Conservation (phyloP, 1,284 basidiomycete species). For the Melampsora americana region DNA sequence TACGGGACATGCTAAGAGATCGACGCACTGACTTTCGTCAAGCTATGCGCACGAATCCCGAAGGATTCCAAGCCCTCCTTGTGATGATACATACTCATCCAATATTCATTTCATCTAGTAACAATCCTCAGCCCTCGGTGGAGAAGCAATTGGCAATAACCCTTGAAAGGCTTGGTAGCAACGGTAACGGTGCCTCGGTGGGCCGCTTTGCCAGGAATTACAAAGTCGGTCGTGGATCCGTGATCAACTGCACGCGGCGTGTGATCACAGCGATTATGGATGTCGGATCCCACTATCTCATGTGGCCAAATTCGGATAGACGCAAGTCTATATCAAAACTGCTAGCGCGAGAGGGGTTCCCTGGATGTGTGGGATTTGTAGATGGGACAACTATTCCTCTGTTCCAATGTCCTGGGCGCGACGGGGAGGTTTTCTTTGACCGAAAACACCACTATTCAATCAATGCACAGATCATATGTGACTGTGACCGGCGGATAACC, state of each 20-base stretch:
- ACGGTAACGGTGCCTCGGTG: slow-evolving; percentile 22
- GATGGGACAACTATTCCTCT: background rate
- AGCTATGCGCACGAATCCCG: background rate
- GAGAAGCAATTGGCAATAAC: too few relatives aligned
- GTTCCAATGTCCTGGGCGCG: background rate
- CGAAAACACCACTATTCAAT: background rate
- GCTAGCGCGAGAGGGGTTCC: background rate
- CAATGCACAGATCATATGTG: slow-evolving; percentile 15
- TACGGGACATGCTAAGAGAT: background rate
- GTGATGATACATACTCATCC: background rate
- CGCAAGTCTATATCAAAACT: background rate
- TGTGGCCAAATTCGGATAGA: background rate
- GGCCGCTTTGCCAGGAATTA: background rate
- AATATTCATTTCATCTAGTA: background rate
- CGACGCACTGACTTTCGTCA: background rate
- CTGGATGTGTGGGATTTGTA: slow-evolving; percentile 7
- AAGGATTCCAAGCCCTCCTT: background rate
- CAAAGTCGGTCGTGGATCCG: too few relatives aligned
- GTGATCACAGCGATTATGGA: background rate
- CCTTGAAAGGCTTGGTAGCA: too few relatives aligned
- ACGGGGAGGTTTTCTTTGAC: slow-evolving; percentile 1
- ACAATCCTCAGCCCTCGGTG: background rate
- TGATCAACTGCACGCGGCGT: background rate
- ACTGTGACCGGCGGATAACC: background rate
- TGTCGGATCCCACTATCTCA: background rate